Base-by-base conservation (phyloP, 176 grass and related monocot species). In the Carex scoparia region DNA sequence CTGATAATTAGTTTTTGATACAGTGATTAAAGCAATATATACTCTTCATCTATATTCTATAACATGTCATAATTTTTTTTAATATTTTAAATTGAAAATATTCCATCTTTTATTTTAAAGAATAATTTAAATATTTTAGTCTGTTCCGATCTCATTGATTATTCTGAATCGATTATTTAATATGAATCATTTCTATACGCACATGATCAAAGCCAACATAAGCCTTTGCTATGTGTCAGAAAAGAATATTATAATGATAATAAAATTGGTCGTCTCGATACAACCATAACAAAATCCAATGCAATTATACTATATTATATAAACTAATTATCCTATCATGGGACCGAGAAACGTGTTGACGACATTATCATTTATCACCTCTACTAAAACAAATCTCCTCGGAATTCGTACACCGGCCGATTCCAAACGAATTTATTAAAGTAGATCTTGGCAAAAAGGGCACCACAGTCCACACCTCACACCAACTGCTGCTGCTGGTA, bases 361-460 rank as follows among this genome's bases (percentile, higher is more conserved):
- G 79, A 44, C 79, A 76, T 87, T 63, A 58, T 67, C 66, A 83
- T 3, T 3, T 35, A 1, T 33, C 23, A 23, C 61, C 5, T 87
- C 70, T 51, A 77, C 61, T 84, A 65, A 77, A 10, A 55, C 11
- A 76, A 87, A 81, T 35, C 62, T 51, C 66, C 59, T 59, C 6
- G 56, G 30, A 82, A 87, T 73, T 63, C 63, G 61, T 69, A 61
- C 57, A 42, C 9, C 40, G 61, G 59, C 30, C 19, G 13, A 55
- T 33, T 64, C 13, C 68, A 13, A 61, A 38, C 57, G 7, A 61
- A 83, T 74, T 58, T 77, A 77, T 82, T 75, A 82, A 74, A 74
- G 79, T 31, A 82, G 7, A 82, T 62, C 32, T 40, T 61, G 53
- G 61, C 38, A 87, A 74, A 74, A 83, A 77, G 16, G 3, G 35